Evolutionary conservation across 495 filamentous ascomycete species (phyloP), one percentile per base, ranked within the genome.

Genomic region (Geoglossum glabrum): DNA sequence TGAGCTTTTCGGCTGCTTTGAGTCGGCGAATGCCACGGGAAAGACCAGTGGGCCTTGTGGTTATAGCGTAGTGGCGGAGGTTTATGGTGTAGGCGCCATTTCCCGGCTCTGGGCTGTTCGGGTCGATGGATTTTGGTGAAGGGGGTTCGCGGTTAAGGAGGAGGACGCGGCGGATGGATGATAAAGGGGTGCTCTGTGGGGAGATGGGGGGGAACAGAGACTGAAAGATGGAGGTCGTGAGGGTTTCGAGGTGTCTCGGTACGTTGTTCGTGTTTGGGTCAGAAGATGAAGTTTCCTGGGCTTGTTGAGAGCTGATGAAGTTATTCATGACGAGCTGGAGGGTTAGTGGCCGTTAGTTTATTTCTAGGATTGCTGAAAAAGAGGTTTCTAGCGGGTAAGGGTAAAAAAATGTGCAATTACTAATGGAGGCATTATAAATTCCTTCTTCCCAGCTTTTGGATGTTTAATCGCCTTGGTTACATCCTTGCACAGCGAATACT

Each of bases 321-420:
- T 95, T 95, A 72, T 99, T 99, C 92, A 98, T 96, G 57, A 98
- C 93, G 19, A 98, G 77, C 79, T 84, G 54, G n/a, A 62, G 38
- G 60, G 63, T 30, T 34, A 57, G 38, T 57, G 49, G n/a, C 3
- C 5, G n/a, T 43, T 57, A 63, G 57, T 23, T 4, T 55, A 26
- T 40, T 10, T 45, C 40, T 45, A 21, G 40, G n/a, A 40, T 45
- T 45, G 23, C 10, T 21, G 5, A 4, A 17, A 21, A 21, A 21
- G 40, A 9, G 23, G n/a, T 19, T 9, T 45, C 36, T 45, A 45
- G 40, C n/a, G 4, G 17, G 10, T 7, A 21, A 45, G 40, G 23
- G 10, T 17, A 21, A 4, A 19, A 21, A 3, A 17, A 40, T 17
- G 17, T 21, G 40, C n/a, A 45, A 21, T 45, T 45, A 83, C 80